Conservation (phyloP, 768 basidiomycete genomes). For the Coprinopsis cinerea region DNA sequence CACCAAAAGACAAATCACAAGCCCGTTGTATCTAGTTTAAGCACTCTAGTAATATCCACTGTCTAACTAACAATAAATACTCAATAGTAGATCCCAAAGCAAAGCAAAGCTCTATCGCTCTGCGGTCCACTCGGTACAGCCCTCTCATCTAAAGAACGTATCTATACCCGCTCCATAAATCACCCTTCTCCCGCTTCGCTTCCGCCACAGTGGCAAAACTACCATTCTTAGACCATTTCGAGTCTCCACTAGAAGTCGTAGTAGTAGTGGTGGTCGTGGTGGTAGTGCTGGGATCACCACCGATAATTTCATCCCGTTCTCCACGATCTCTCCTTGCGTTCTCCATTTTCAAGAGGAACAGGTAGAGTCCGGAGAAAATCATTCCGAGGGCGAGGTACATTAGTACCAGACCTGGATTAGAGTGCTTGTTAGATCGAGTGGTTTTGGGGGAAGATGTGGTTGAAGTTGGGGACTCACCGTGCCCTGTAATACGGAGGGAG, state of each 20-base stretch:
- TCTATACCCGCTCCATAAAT: conserved; percentile 71
- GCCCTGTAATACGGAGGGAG: not conserved
- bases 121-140: too few species aligned
- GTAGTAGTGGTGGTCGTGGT: too few species aligned
- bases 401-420: conserved; percentile 52
- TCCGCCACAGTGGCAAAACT: conserved; percentile 53
- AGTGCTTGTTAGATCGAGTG: not conserved
- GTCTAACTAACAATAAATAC: too few species aligned
- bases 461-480: not conserved
- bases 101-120: too few species aligned
- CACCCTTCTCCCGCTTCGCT: conserved; percentile 65
- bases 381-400: conserved; percentile 68
- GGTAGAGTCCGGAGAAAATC: conserved; percentile 36
- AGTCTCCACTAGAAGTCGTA: conserved; percentile 24
- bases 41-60: too few species aligned
- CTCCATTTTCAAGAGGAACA: conserved; percentile 45
- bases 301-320: conserved; percentile 64
- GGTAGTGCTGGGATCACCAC: conserved; percentile 31
- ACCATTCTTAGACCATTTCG: conserved; percentile 45
- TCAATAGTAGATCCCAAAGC: too few species aligned
- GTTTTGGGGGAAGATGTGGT: not conserved
- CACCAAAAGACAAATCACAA: too few species aligned
- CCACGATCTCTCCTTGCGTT: conserved; percentile 64
- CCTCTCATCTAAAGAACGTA: conserved; percentile 60
- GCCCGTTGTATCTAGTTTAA: too few species aligned